Conservation (phyloP, 139 green algal species). For the Chlamydomonas eustigma region DNA sequence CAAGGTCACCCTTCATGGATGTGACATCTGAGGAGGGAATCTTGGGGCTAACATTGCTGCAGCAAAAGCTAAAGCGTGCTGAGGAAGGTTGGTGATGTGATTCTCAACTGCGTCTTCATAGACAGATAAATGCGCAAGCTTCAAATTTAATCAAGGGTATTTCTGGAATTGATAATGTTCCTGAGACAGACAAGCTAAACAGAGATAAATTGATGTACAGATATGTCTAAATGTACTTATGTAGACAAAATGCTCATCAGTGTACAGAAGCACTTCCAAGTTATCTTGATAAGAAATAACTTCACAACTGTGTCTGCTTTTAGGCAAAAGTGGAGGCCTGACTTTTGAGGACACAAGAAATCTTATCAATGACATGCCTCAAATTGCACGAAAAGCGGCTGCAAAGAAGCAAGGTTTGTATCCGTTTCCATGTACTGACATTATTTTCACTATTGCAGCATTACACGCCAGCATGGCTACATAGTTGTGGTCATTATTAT, state of each 20-base stretch:
- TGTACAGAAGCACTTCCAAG: no score
- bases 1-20: slow-evolving; percentile 27
- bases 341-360: neutral
- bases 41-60: slow-evolving; percentile 37
- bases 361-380: neutral
- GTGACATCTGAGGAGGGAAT: slow-evolving; percentile 29
- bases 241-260: no score
- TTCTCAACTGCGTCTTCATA: neutral
- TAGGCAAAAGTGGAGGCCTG: no score
- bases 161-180: no score
- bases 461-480: neutral
- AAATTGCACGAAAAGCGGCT: slow-evolving; percentile 5
- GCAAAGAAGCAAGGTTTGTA: slow-evolving; percentile 13
- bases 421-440: neutral
- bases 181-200: no score
- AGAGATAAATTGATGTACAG: no score
- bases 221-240: no score
- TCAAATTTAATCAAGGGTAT: no score
- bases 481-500: neutral
- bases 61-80: slow-evolving; percentile 25
- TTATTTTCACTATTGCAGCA: neutral
- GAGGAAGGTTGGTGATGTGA: neutral
- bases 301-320: no score
- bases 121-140: no score
- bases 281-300: no score